Base-by-base conservation (phyloP, 2,329 filamentous ascomycete genomes). In the Apiospora sp. region DNA sequence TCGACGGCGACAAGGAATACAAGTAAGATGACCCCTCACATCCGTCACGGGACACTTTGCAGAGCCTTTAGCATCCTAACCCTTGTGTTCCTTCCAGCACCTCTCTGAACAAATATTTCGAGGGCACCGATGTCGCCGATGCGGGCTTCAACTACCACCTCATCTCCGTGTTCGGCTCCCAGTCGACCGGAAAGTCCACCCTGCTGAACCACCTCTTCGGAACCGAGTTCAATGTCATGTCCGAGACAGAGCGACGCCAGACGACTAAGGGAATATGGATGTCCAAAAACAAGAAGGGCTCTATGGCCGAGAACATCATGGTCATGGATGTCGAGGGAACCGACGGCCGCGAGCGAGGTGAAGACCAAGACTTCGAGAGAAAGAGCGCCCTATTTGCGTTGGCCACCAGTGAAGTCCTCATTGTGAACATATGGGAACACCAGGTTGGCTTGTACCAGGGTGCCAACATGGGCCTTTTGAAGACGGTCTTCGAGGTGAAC, bases 221-320 rank as follows among this genome's bases (percentile, higher is more conserved):
- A 75, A 99, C 96, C 77, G 89, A 95, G 72, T 99, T 99, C 86
- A 96, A 94, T 77, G 96, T 99, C 81, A 99, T 99, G 96, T 94
- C 94, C 78, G 96, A 99, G 87, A 89, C 91, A 75, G 95, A 98
- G 83, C 91, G 96, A 76, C 92, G 95, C 74, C 96, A 99, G 87
- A 99, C 96, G 0, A 99, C 96, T 64, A 99, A 98, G 87, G 96
- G 96, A 81, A 99, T 99, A 82, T 99, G 96, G 96, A 93, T 99
- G 92, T 97, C 95, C 76, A 97, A 98, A 87, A 98, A 98, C 85
- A 98, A 97, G 86, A 87, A 88, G 77, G 83, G 85, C 70, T 83
- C 84, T 75, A 98, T 98, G 95, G 95, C 96, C 71, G 94, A 98
- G 79, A 99, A 99, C 83, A 98, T 99, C 79, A 87, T 99, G 75